Base-by-base conservation (phyloP, 805 yeast genomes). In the Helenozyma rhizophorensis region DNA sequence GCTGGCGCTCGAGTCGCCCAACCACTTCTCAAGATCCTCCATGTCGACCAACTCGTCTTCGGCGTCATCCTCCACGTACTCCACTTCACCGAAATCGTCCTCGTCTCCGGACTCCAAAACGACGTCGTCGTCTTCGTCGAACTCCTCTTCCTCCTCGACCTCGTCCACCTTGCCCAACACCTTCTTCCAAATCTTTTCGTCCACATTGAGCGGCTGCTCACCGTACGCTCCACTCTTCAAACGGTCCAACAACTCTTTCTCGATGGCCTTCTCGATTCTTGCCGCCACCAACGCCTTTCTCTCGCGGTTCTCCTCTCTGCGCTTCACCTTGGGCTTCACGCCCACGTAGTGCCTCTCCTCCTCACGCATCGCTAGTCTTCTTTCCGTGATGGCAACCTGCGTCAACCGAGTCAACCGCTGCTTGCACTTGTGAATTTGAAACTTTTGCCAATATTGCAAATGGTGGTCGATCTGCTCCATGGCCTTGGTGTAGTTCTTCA, bases 151-250 rank as follows among this genome's bases (percentile, higher is more conserved):
- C 36, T 80, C 80, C 33, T 73, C 74, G 26, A 62, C 63, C 17
- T 65, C 62, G 34, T 69, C 80, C 47, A 74, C 74, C 42, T 67
- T 73, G 40, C 89, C 88, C 67, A 93, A 75, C 15, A 93, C 94
- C 67, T 80, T 85, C 73, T 83, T 82, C 98, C 98, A 93, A 39
- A 93, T 78, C 63, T 81, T 81, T 53, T 90, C 96, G 51, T 93
- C 97, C 23, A 93, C 97, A 53, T 93, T 93, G 55, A 93, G 70
- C 36, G 98, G 98, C 60, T 90, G 86, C 55, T 93, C 97, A 45
- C 98, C 98, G 56, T 93, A 93, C 2, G 97, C 97, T 40, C 98
- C 98, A 53, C 90, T 80, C 78, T 93, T 93, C 54, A 93, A 75
- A 62, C 98, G 80, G 34, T 89, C 96, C 53, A 93, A 71, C 45